Base-by-base conservation (phyloP, 805 yeast genomes). In the Lachancea mirantina region DNA sequence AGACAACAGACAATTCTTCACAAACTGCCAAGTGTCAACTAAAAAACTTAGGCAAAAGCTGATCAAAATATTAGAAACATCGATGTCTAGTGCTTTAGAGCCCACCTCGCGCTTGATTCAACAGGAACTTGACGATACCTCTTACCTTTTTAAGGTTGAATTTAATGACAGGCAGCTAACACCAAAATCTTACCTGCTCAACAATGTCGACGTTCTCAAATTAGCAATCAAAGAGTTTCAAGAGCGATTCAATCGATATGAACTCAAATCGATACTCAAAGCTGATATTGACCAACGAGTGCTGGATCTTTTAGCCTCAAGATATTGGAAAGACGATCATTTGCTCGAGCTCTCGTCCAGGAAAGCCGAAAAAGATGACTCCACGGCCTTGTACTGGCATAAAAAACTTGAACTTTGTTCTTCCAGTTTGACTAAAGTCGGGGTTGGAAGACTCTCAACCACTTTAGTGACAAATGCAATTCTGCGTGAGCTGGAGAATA, bases 111-210 rank as follows among this genome's bases (percentile, higher is more conserved):
- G 72, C 28, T 69, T 88, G 5, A 89, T 92, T 32, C 84, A 83
- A 40, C 88, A 77, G 50, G 98, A 92, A 57, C 69, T 88, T 26
- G 99, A 94, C 55, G 98, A 94, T 49, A 76, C 96, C 0, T 65
- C 92, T 1, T 92, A 92, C 55, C 77, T 80, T 53, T 92, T 85
- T 64, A 92, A 92, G 56, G 99, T 92, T 15, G 96, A 92, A 57
- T 92, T 87, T 60, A 92, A 92, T 53, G 99, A 92, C 58, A 74
- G 96, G 34, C 84, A 81, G 21, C 67, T 92, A 42, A 92, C 99
- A 0, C 95, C 97, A 10, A 92, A 87, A 50, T 84, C 94, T 38
- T 92, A 92, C 52, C 68, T 92, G 46, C 95, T 96, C 14, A 89
- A 84, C 51, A 84, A 92, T 35, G 74, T 92, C 20, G 99, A 92